These are phyloP conservation scores for Kwoniella bestiolae DNA, from an alignment of 768 basidiomycete species.

Conservation along the genomic window DNA sequence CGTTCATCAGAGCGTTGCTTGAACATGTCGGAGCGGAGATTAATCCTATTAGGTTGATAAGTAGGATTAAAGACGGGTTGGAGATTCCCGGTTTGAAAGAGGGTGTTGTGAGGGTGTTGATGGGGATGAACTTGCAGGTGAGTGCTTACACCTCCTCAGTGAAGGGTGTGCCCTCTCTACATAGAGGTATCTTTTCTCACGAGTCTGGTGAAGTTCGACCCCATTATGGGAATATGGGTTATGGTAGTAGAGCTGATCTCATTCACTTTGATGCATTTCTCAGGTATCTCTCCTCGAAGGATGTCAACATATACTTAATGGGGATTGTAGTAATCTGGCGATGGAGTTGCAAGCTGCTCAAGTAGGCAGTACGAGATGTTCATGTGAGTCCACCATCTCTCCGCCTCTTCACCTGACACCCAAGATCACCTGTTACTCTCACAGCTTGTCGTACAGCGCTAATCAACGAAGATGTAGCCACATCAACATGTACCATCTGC, in stretches of 20 bases:
- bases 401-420: neutral
- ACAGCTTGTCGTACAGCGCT: neutral
- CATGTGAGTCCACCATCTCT: slow-evolving; percentile 62
- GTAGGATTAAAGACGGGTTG: slow-evolving; percentile 91
- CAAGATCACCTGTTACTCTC: no score
- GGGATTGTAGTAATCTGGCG: slow-evolving; percentile 77
- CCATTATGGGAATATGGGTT: no score
- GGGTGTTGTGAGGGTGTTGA: slow-evolving; percentile 93
- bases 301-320: slow-evolving; percentile 81
- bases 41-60: slow-evolving; percentile 89
- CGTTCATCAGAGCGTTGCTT: slow-evolving; percentile 90
- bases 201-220: no score
- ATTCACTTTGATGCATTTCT: neutral
- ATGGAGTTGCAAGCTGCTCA: slow-evolving; percentile 73
- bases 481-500: slow-evolving; percentile 69
- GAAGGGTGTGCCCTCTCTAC: no score
- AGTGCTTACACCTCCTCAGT: slow-evolving; percentile 13
- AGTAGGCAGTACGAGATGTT: slow-evolving; percentile 75
- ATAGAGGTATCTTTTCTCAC: no score
- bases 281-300: slow-evolving; percentile 88
- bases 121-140: slow-evolving; percentile 85
- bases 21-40: slow-evolving; percentile 97
- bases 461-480: slow-evolving; percentile 4
- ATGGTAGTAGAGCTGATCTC: neutral
- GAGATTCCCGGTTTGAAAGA: slow-evolving; percentile 95